Evolutionary conservation across 495 filamentous ascomycete genomes (phyloP), one percentile per base, ranked within the genome.

Genomic region (Aspergillus coremiiformis): DNA sequence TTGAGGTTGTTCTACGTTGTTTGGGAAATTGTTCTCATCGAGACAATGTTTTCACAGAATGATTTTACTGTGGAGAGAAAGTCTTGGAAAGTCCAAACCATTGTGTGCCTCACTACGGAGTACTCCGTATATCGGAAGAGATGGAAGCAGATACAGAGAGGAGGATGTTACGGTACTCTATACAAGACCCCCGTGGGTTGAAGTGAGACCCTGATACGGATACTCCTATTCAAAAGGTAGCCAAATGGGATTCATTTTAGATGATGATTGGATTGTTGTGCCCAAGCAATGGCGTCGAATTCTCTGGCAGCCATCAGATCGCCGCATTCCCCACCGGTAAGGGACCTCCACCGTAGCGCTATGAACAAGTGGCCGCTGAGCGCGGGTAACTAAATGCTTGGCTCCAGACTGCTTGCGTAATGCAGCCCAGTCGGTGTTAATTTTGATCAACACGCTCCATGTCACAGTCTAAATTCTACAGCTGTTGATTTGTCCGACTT

Each of bases 251-350:
- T 35, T 17, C 37, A 21, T 21, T 32, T 43, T 17, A 26, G 44
- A 23, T 29, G 20, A 26, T 44, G 44, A 27, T 27, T 37, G 27
- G 49, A 55, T 53, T 54, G 60, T 59, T 47, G 47, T 54, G 58
- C 49, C 47, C 47, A 17, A 33, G 48, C 39, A 49, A 70, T 69
- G 66, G 66, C 69, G 63, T 65, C 56, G 68, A 60, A 57, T 55
- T 56, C 55, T 60, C n/a, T n/a, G n/a, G n/a, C 44, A 49, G 51
- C 55, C 60, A 59, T 59, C 46, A 60, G 70, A 73, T 73, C 68
- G 70, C 59, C 65, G 64, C 67, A 67, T 69, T 68, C 68, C 60
- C 68, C 70, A 73, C 70, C 62, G 44, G 63, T 64, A 69, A 71
- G 67, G 70, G 70, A 70, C 68, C 65, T 54, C 56, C 47, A 56